phyloP scores from a whole-genome alignment of 2,329 filamentous ascomycete species.

The Magnaporthiopsis rhizophila region DNA sequence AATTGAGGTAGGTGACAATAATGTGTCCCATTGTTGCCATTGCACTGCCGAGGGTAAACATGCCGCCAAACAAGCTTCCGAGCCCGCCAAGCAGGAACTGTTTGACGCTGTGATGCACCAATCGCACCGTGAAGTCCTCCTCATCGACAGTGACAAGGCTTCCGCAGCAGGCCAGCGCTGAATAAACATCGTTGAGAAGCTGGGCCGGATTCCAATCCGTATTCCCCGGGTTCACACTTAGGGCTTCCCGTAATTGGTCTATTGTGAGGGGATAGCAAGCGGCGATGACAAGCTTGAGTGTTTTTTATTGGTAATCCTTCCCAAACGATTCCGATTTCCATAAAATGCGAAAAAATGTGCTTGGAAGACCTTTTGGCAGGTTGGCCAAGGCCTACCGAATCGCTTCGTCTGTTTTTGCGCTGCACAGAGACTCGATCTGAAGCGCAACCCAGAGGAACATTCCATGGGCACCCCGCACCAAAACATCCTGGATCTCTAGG shows the following conservation, averaged over 20 bases:
- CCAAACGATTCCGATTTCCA: conserved; percentile 12
- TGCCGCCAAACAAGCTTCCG: too few species aligned
- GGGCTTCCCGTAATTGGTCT: conserved; percentile 28
- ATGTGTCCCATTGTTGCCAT: conserved; percentile 15
- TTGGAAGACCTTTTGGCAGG: conserved; percentile 22
- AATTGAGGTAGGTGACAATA: conserved; percentile 23
- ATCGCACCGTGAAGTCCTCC: conserved; percentile 21
- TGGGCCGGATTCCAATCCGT: conserved; percentile 16
- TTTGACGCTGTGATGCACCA: conserved; percentile 28
- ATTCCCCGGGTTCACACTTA: conserved; percentile 27
- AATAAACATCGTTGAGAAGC: conserved; percentile 19
- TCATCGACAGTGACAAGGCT: conserved; percentile 27
- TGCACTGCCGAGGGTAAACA: too few species aligned
- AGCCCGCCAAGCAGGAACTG: conserved; percentile 19
- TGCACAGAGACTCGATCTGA: conserved; percentile 26
- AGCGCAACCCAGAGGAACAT: conserved; percentile 32
- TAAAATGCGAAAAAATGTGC: conserved; percentile 25
- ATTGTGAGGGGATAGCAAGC: conserved; percentile 22
- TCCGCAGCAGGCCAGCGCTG: conserved; percentile 22
- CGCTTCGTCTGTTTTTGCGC: conserved; percentile 24
- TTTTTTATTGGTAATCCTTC: conserved; percentile 17
- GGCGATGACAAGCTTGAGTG: conserved; percentile 23
- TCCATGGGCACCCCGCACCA: conserved; percentile 21
- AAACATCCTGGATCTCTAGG: conserved; percentile 14
- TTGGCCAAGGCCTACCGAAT: conserved; percentile 24